Percentiles rank a stretch among this genome's conserved stretches.
These are phyloP conservation scores for Curvularia eragrostidis DNA, from an alignment of 2,329 filamentous ascomycete genomes.

Conservation along the genomic window DNA sequence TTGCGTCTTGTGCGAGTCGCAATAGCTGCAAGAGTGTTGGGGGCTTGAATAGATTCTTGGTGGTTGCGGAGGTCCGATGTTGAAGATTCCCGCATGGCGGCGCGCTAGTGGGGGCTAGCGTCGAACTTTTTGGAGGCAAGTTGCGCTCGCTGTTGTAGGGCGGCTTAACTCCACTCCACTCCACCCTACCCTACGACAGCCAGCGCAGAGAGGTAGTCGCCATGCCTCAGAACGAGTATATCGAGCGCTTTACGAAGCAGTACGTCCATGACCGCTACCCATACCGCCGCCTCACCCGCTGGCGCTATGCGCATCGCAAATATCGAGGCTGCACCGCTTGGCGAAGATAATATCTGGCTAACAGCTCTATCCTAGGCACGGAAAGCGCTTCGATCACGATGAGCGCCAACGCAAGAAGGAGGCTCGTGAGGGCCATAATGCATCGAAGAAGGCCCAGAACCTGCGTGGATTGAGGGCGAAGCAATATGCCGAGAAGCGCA, in stretches of 20 bases:
- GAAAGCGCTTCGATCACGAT: conserved; percentile 74
- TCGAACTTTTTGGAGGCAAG: conserved; percentile 33
- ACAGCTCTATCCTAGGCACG: conserved; percentile 34
- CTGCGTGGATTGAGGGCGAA: conserved; percentile 91
- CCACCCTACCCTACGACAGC: conserved; percentile 12
- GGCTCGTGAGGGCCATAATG: conserved; percentile 88
- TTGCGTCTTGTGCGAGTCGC: conserved; percentile 15
- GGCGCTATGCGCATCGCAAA: conserved; percentile 4
- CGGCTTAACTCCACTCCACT: conserved; percentile 16
- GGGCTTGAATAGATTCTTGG: conserved; percentile 11
- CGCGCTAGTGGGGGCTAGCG: conserved; percentile 27
- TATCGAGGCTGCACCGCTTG: background rate
- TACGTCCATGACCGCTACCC: conserved; percentile 47
- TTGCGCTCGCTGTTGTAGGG: conserved; percentile 20
- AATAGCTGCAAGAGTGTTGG: conserved; percentile 23
- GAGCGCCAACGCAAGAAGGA: conserved; percentile 86
- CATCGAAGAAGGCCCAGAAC: conserved; percentile 89
- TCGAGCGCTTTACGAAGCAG: conserved; percentile 75
- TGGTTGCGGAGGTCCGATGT: conserved; percentile 27
- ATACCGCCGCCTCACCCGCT: conserved; percentile 2
- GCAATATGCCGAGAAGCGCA: conserved; percentile 82
- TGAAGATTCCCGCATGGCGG: conserved; percentile 20
- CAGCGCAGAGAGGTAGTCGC: conserved; percentile 14
- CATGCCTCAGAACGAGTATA: conserved; percentile 81
- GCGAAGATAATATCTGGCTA: conserved; percentile 15